Conservation (phyloP, 129 eudicot species). For the Glebionis coronaria region DNA sequence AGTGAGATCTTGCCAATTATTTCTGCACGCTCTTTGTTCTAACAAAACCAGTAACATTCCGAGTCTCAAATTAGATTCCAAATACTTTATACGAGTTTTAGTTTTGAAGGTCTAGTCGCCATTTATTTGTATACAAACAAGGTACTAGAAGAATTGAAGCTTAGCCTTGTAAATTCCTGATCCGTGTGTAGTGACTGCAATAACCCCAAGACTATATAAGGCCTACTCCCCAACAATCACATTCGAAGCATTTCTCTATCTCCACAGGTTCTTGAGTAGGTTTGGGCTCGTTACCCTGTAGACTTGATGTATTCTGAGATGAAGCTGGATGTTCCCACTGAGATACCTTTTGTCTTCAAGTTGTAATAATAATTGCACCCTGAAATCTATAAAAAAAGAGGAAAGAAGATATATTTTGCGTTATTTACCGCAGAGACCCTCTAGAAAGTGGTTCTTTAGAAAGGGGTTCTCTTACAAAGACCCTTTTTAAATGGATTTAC, state of each 20-base stretch:
- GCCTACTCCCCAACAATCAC: constrained; percentile 95
- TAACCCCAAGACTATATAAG: constrained; percentile 95
- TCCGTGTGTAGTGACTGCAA: constrained; percentile 94
- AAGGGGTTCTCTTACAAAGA: no score
- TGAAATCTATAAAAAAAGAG: no score
- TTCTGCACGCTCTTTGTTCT: constrained; percentile 87
- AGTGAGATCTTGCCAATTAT: constrained; percentile 73
- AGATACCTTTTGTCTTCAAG: constrained; percentile 62
- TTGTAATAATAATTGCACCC: constrained; percentile 87
- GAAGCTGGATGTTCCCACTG: constrained; percentile 88
- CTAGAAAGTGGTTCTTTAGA: no score
- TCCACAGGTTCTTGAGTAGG: constrained; percentile 32
- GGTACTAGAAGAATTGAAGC: not conserved
- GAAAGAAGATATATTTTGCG: no score
- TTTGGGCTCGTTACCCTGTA: constrained; percentile 29
- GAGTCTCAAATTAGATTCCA: not conserved
- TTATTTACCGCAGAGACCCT: no score
- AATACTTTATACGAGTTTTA: not conserved
- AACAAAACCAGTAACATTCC: constrained; percentile 21
- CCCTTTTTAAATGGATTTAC: no score
- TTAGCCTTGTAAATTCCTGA: constrained; percentile 84
- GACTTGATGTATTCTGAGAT: constrained; percentile 36
- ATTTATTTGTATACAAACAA: not conserved
- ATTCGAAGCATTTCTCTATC: constrained; percentile 60
- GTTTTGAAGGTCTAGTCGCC: not conserved